Evolutionary conservation across 31 red algal genomes (phyloP), one percentile per base, ranked within the genome.

Genomic region (Odonthalia washingtoniensis): DNA sequence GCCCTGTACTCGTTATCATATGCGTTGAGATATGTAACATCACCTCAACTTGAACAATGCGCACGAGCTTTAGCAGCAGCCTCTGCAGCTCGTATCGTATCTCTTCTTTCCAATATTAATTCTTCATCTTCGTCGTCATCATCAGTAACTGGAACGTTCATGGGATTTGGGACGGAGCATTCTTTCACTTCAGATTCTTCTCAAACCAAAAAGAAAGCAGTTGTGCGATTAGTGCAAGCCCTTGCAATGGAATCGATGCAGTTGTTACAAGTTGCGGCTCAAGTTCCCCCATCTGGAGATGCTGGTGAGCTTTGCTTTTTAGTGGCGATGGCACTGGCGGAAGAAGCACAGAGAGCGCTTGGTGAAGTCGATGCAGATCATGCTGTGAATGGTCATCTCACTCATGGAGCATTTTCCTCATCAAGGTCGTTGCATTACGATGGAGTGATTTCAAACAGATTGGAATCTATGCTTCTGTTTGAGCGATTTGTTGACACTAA

Each of bases 261-360:
- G 46, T 45, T 93, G 27, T 14, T 93, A 5, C 77, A 93, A 84
- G 86, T 83, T 52, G 27, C 78, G 18, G 77, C 37, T 39, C 34
- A 87, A 33, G 80, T 93, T 66, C 79, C 91, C 12, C 84, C 91
- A 1, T 77, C 60, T 44, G 91, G 91, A 27, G 84, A 85, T 83
- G 66, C 74, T 38, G 76, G 76, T 44, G 91, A 93, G 64, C 34
- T 93, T 18, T 88, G 91, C 44, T 93, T 83, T 40, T 77, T 80
- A 37, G 83, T 93, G 45, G 84, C 91, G 2, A 39, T 88, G n/a
- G 74, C 77, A 4, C 40, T 93, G 18, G 83, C 83, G 4, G 85
- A 93, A 75, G 91, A 93, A 83, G 83, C 91, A 38, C 84, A 93
- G 46, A 75, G 77, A 46, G 34, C 77, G 39, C 17, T 84, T 17